Evolutionary conservation across 129 eudicot species (phyloP).

Genomic region (Flaveria ramosissima): DNA sequence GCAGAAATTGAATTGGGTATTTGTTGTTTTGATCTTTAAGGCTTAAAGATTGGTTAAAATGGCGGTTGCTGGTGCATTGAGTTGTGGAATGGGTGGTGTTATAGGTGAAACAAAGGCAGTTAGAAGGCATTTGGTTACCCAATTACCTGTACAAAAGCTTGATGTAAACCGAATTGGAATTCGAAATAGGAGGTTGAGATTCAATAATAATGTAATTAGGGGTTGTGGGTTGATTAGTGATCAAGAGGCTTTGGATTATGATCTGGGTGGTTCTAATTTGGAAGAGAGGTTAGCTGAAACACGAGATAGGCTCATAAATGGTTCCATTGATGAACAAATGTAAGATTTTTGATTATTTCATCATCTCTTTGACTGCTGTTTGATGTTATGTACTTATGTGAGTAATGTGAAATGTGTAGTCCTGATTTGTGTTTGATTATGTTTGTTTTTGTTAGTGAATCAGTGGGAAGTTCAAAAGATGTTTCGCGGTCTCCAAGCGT

Average conservation of each 20-base stretch:
- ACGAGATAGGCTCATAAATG: constrained; percentile 42
- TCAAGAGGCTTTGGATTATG: constrained; percentile 46
- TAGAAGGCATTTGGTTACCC: constrained; percentile 32
- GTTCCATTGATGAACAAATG: constrained; percentile 42
- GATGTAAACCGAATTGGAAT: constrained; percentile 24
- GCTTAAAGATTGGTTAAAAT: constrained; percentile 27
- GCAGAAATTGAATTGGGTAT: constrained; percentile 35
- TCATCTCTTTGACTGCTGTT: constrained; percentile 12
- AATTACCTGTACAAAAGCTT: constrained; percentile 4
- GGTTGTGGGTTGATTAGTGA: constrained; percentile 51
- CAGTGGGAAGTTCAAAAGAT: constrained; percentile 24
- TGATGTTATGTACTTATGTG: neutral
- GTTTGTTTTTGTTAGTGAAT: constrained; percentile 39
- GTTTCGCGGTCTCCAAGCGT: constrained; percentile 37
- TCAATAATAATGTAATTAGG: constrained; percentile 35
- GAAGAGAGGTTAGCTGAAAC: constrained; percentile 41
- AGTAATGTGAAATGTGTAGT: constrained; percentile 7
- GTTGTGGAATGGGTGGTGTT: constrained; percentile 47
- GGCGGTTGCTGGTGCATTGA: constrained; percentile 45
- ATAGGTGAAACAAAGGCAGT: constrained; percentile 29
- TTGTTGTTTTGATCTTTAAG: constrained; percentile 23
- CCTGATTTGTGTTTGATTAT: neutral
- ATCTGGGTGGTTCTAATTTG: constrained; percentile 37
- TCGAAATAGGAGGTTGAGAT: constrained; percentile 39
- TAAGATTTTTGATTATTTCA: constrained; percentile 24